These are phyloP conservation scores for Xylaria sp. DNA, from an alignment of 2,329 filamentous ascomycete genomes.

Conservation along the genomic window DNA sequence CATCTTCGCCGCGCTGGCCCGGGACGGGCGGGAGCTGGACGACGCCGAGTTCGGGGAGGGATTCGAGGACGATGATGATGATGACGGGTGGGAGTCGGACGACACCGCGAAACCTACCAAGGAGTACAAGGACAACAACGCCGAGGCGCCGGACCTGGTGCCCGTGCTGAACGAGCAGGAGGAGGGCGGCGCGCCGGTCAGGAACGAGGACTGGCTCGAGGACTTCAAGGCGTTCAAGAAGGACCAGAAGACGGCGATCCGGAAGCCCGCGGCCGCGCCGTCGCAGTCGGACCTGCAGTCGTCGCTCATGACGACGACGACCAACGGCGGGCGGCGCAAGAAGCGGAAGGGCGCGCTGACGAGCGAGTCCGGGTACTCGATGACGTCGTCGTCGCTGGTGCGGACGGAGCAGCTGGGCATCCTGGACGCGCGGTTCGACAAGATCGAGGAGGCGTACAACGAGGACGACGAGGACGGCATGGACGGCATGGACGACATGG, in stretches of 20 bases:
- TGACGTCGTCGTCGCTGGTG: slow-evolving; percentile 85
- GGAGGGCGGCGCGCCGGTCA: slow-evolving; percentile 49
- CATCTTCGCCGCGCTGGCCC: slow-evolving; percentile 74
- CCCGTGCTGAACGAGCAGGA: slow-evolving; percentile 31
- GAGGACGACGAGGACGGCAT: slow-evolving; percentile 49
- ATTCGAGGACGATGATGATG: slow-evolving; percentile 61
- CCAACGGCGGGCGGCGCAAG: slow-evolving; percentile 81
- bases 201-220: slow-evolving; percentile 82
- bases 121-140: slow-evolving; percentile 51
- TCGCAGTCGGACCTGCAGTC: slow-evolving; percentile 68
- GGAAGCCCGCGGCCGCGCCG: slow-evolving; percentile 44
- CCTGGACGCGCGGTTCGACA: slow-evolving; percentile 89
- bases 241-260: slow-evolving; percentile 60
- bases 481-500: slow-evolving; percentile 52
- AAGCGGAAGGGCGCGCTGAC: slow-evolving; percentile 95
- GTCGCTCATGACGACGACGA: slow-evolving; percentile 74
- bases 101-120: slow-evolving; percentile 78
- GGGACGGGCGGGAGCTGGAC: slow-evolving; percentile 74
- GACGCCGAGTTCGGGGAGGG: slow-evolving; percentile 75
- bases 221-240: slow-evolving; percentile 96
- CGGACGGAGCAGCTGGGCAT: slow-evolving; percentile 85
- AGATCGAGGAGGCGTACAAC: slow-evolving; percentile 77
- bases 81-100: slow-evolving; percentile 94
- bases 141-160: slow-evolving; percentile 53
- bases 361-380: slow-evolving; percentile 83